phyloP scores from a whole-genome alignment of 306 rosid species.

The Sicyos edulis region DNA sequence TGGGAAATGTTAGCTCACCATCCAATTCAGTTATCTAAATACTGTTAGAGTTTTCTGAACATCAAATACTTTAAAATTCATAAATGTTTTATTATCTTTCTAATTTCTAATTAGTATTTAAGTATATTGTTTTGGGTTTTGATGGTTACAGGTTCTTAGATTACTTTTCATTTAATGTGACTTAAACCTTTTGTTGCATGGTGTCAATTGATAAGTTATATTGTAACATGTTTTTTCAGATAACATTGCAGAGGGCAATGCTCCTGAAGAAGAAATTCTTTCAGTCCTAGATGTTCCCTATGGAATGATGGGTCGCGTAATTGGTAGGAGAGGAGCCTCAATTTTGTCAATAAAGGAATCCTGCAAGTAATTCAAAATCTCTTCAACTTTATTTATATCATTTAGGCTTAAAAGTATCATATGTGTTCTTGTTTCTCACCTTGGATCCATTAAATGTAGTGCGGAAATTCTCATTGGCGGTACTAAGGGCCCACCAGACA shows the following conservation, averaged over 20 bases:
- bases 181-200: slow-evolving; percentile 12
- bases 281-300: slow-evolving; percentile 81
- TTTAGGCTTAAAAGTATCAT: slow-evolving; percentile 14
- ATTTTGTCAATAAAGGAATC: slow-evolving; percentile 74
- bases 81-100: not conserved
- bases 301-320: slow-evolving; percentile 87
- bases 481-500: slow-evolving; percentile 83
- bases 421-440: slow-evolving; percentile 21
- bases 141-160: not conserved
- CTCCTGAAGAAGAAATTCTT: slow-evolving; percentile 78
- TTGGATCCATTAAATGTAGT: slow-evolving; percentile 37
- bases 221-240: slow-evolving; percentile 34
- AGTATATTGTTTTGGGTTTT: not conserved
- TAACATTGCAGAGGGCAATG: slow-evolving; percentile 47
- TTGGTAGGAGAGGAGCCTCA: slow-evolving; percentile 74
- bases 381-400: not conserved
- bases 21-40: not conserved
- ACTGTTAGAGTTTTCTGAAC: not conserved
- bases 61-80: not conserved
- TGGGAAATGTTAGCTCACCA: not conserved
- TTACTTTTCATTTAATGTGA: not conserved
- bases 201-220: slow-evolving; percentile 21
- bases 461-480: slow-evolving; percentile 89
- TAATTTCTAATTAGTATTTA: not conserved
- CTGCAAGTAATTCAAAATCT: slow-evolving; percentile 49